Percentiles rank a stretch among this genome's conserved stretches.
Conservation (phyloP, 23 red algal genomes). For the Pyropia yezoensis region DNA sequence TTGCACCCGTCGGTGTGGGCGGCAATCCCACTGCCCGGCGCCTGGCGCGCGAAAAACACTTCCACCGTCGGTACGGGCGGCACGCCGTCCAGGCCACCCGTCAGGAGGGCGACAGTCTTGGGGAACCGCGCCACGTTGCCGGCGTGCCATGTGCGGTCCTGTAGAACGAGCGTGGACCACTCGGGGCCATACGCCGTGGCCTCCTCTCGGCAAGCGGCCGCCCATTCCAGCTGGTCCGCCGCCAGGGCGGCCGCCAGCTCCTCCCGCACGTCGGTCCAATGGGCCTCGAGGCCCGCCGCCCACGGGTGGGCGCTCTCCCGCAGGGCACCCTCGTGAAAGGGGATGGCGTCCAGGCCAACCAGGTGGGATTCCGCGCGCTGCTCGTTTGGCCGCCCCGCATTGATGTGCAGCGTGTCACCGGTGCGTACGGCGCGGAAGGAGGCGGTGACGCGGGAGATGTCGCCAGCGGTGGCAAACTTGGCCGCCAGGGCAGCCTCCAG, state of each 20-base stretch:
- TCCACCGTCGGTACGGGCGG: slow-evolving; percentile 57
- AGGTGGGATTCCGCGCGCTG: slow-evolving; percentile 42
- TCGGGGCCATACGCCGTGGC: slow-evolving; percentile 76
- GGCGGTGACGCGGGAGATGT: slow-evolving; percentile 28
- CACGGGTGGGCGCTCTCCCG: slow-evolving; percentile 25
- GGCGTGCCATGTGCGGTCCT: slow-evolving; percentile 74
- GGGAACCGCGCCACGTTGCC: slow-evolving; percentile 59
- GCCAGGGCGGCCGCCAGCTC: slow-evolving; percentile 21
- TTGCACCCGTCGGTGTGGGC: slow-evolving; percentile 81
- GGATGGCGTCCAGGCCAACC: slow-evolving; percentile 31
- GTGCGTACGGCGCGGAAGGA: slow-evolving; percentile 33
- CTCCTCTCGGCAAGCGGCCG: slow-evolving; percentile 44
- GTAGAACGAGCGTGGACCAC: slow-evolving; percentile 87
- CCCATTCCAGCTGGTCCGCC: slow-evolving; percentile 51
- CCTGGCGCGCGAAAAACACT: slow-evolving; percentile 82
- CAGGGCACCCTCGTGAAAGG: slow-evolving; percentile 28
- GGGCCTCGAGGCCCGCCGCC: slow-evolving; percentile 38
- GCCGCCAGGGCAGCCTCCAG: too few species aligned
- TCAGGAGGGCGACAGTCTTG: slow-evolving; percentile 41
- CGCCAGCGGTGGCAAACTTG: too few species aligned
- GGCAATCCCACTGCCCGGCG: slow-evolving; percentile 62
- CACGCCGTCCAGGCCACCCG: slow-evolving; percentile 5
- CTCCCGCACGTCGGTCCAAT: slow-evolving; percentile 41
- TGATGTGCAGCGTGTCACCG: slow-evolving; percentile 13
- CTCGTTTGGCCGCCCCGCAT: slow-evolving; percentile 17